Conservation (phyloP, 345 rosid species). For the Eucalyptus urophylla region DNA sequence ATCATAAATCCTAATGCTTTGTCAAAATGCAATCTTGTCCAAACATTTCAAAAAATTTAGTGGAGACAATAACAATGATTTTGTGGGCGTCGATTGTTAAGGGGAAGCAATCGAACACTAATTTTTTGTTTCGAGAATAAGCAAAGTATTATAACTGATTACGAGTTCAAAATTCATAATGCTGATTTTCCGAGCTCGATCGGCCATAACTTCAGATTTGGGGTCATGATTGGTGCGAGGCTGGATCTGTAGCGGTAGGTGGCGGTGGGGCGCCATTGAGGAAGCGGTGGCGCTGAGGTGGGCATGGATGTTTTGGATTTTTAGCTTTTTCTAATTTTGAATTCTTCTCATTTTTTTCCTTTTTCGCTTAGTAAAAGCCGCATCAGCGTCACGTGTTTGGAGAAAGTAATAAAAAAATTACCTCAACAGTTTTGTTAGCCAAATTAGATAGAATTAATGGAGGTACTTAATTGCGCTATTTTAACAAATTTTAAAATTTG, state of each 20-base stretch:
- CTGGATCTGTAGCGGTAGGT: background rate
- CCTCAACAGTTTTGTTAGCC: background rate
- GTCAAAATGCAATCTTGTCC: background rate
- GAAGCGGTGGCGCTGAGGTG: background rate
- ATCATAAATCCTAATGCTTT: no score
- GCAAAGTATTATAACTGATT: background rate
- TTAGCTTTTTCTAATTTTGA: background rate
- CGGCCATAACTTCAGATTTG: background rate
- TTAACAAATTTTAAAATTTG: background rate
- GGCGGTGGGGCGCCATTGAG: background rate
- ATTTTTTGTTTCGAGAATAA: background rate
- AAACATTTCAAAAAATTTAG: background rate
- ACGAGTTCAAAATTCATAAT: background rate
- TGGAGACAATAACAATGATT: background rate
- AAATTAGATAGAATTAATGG: background rate
- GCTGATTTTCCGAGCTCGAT: background rate
- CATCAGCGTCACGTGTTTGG: accelerated
- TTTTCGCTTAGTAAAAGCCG: background rate
- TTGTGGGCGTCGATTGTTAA: background rate
- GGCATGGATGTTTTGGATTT: background rate
- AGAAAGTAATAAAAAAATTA: background rate
- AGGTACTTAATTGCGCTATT: accelerated
- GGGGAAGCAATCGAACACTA: background rate
- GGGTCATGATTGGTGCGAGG: background rate
- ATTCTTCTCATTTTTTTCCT: background rate